phyloP scores from a whole-genome alignment of 192 early-diverging fungal genomes.

The Backusella morwellensis region DNA sequence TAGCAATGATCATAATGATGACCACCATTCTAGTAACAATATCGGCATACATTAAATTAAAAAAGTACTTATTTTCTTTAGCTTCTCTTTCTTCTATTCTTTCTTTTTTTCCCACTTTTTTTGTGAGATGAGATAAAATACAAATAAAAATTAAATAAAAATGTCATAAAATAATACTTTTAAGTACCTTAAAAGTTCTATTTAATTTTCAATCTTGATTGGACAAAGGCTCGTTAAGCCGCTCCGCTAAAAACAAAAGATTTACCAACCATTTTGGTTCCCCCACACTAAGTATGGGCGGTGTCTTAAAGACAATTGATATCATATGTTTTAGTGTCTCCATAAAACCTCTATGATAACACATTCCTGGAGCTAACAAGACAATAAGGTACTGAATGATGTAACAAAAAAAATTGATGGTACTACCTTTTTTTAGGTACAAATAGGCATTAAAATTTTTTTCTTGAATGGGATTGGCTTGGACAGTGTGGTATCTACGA shows the following conservation, averaged over 20 bases:
- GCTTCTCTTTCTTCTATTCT: background rate
- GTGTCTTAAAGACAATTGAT: background rate
- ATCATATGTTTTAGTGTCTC: slow-evolving; percentile 2
- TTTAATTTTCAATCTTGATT: background rate
- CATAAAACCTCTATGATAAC: background rate
- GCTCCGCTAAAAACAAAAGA: background rate
- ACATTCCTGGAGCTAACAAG: background rate
- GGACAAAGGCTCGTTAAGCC: background rate
- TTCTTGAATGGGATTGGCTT: background rate
- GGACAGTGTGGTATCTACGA: background rate
- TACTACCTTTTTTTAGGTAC: background rate
- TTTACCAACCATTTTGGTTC: background rate
- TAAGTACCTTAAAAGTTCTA: background rate
- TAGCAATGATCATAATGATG: background rate
- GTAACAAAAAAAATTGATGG: background rate
- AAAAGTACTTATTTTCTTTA: background rate
- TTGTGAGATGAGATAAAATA: background rate
- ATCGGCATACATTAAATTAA: background rate
- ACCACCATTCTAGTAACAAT: background rate
- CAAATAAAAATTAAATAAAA: background rate
- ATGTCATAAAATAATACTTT: background rate
- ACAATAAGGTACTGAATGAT: background rate
- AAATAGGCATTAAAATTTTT: background rate
- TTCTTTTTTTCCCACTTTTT: background rate
- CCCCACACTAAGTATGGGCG: background rate